Evolutionary conservation across 78 protist genomes (phyloP).

Genomic region (Speleostelium caveatum): DNA sequence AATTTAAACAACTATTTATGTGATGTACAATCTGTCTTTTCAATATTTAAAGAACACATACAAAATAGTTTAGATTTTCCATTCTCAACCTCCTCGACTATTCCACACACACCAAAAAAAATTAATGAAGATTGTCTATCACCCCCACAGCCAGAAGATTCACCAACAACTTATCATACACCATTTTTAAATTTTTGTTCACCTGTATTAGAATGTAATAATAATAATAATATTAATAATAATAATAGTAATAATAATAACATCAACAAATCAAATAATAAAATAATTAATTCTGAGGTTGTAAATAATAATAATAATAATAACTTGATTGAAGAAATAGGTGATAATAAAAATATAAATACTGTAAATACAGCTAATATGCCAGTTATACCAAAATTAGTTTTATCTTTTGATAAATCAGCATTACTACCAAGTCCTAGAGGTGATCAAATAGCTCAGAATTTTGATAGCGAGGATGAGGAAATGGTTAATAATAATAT

Average conservation of each 20-base stretch:
- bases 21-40: background rate
- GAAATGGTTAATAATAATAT: no score
- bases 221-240: background rate
- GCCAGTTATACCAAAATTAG: no score
- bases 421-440: no score
- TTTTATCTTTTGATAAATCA: no score
- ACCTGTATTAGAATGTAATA: background rate
- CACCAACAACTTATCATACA: conserved; percentile 3
- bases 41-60: background rate
- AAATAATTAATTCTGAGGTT: background rate
- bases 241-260: no score
- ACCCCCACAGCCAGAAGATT: no score
- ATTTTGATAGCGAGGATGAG: no score
- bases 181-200: conserved; percentile 4
- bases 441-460: no score
- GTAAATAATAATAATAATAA: no score
- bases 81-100: background rate
- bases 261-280: background rate
- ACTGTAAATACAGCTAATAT: no score
- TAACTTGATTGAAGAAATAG: background rate
- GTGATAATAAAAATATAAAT: no score
- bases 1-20: no score
- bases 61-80: background rate
- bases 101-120: background rate
- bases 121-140: background rate